Conservation (phyloP, 1,284 basidiomycete species). For the Cutaneotrichosporon sp. region DNA sequence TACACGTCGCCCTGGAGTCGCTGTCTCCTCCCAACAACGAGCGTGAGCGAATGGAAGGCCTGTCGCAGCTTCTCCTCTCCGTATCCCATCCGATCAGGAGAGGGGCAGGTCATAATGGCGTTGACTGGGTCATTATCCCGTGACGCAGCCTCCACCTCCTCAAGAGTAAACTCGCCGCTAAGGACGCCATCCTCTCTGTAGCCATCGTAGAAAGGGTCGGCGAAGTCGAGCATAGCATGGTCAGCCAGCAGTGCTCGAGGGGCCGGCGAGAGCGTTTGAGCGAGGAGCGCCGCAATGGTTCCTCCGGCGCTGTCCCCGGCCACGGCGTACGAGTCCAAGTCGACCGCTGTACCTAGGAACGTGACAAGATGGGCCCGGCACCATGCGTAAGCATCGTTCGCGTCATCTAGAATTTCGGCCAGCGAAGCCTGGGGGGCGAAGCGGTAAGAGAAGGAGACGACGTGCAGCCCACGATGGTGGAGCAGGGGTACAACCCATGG, state of each 20-base stretch:
- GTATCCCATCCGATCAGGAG: background rate
- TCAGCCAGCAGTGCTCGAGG: conserved; percentile 27
- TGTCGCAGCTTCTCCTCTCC: background rate
- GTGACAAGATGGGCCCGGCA: conserved; percentile 10
- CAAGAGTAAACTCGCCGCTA: conserved; percentile 14
- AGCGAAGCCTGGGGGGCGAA: conserved; percentile 14
- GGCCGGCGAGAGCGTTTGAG: conserved; percentile 12
- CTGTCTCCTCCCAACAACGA: conserved; percentile 12
- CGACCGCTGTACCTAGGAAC: conserved; percentile 12
- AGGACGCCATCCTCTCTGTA: background rate
- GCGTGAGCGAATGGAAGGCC: background rate
- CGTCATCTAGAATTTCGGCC: conserved; percentile 17
- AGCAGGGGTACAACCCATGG: conserved; percentile 19
- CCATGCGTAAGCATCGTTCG: conserved; percentile 14
- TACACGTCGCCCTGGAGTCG: conserved; percentile 8
- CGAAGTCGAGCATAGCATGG: conserved; percentile 26
- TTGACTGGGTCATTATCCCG: conserved; percentile 7
- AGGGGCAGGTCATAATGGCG: conserved; percentile 6
- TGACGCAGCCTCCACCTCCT: conserved; percentile 19
- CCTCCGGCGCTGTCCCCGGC: conserved; percentile 36
- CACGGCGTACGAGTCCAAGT: conserved; percentile 23
- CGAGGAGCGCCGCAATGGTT: conserved; percentile 16
- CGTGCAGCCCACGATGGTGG: conserved; percentile 7
- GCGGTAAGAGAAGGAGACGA: conserved; percentile 19
- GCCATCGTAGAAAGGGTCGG: conserved; percentile 14